Evolutionary conservation across 441 rosid genomes (phyloP), one percentile per base, ranked within the genome.

Genomic region (Adansonia rubrostipa): DNA sequence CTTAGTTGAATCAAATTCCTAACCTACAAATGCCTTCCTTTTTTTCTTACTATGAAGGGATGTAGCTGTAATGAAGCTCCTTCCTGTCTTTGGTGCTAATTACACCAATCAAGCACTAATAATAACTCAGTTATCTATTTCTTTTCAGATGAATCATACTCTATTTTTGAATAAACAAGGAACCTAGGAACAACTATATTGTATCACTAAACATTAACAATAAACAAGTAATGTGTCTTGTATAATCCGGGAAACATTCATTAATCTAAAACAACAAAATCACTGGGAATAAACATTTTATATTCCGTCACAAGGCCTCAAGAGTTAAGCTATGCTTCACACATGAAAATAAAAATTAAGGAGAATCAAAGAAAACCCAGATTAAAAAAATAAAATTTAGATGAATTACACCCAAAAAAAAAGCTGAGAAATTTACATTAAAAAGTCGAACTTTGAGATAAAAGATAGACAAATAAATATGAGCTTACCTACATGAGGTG

Each of bases 401-500:
- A 63, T 17, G 40, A n/a, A 63, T 28, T 15, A 17, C 3, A 75
- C 17, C 4, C 24, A 8, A 28, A 47, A 44, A n/a, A n/a, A 9
- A 45, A 42, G 0, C 15, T 20, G 36, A 1, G 51, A 56, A 72
- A 33, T 63, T 33, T 33, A 33, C 47, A 33, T 13, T 5, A 73
- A 64, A 9, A 68, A 28, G 11, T 6, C n/a, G 13, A 19, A 1
- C 13, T 10, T 15, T 20, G 64, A 74, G 45, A 14, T n/a, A 19
- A 64, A 44, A 76, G 1, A 50, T 72, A 75, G 1, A 50, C 65
- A 73, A 73, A 40, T 0, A 4, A 11, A 33, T 9, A 47, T 33
- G 2, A 8, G 57, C 73, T 82, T 77, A 93, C 98, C 98, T 61
- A 84, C 73, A 61, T 86, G 93, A 87, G 91, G 84, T 53, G 91